Percentiles rank a stretch among this genome's conserved stretches.
phyloP scores from a whole-genome alignment of 1,284 basidiomycete genomes.

The Cryptococcus sp. region DNA sequence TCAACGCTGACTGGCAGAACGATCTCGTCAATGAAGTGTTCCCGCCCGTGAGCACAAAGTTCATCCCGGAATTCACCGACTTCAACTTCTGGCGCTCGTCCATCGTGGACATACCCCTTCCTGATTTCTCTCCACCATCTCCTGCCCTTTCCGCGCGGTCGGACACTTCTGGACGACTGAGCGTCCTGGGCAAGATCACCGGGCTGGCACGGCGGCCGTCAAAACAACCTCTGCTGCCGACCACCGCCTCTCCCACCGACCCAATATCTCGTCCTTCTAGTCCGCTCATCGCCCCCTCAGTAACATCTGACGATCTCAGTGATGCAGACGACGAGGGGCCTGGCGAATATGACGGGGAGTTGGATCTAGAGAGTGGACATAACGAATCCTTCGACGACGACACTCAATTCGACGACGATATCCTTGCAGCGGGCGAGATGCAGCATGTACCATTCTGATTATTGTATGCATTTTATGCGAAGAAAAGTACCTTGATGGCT shows the following conservation, averaged over 20 bases:
- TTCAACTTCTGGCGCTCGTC: slow-evolving; percentile 95
- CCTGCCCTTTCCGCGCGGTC: slow-evolving; percentile 89
- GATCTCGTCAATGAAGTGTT: slow-evolving; percentile 99
- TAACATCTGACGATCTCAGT: slow-evolving; percentile 42
- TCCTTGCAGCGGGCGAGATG: slow-evolving; percentile 80
- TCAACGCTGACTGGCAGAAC: slow-evolving; percentile 67
- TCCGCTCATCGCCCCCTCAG: slow-evolving; percentile 47
- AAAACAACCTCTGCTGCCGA: slow-evolving; percentile 36
- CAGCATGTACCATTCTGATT: slow-evolving; percentile 70
- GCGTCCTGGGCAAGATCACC: slow-evolving; percentile 78
- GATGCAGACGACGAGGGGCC: slow-evolving; percentile 60
- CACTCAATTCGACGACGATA: slow-evolving; percentile 69
- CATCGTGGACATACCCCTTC: slow-evolving; percentile 75
- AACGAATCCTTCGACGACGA: slow-evolving; percentile 44
- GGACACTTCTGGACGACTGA: slow-evolving; percentile 76
- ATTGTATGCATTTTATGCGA: slow-evolving; percentile 61
- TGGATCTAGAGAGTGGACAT: slow-evolving; percentile 34
- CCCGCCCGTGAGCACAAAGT: slow-evolving; percentile 87
- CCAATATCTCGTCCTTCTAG: slow-evolving; percentile 31
- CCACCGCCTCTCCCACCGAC: slow-evolving; percentile 51
- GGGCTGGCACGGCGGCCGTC: slow-evolving; percentile 60
- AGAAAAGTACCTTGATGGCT: slow-evolving; percentile 83
- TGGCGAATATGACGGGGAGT: slow-evolving; percentile 21
- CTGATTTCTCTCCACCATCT: slow-evolving; percentile 87
- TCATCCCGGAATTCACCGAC: slow-evolving; percentile 88